phyloP scores from a whole-genome alignment of 2,329 filamentous ascomycete genomes.

The Xylaria arbuscula region DNA sequence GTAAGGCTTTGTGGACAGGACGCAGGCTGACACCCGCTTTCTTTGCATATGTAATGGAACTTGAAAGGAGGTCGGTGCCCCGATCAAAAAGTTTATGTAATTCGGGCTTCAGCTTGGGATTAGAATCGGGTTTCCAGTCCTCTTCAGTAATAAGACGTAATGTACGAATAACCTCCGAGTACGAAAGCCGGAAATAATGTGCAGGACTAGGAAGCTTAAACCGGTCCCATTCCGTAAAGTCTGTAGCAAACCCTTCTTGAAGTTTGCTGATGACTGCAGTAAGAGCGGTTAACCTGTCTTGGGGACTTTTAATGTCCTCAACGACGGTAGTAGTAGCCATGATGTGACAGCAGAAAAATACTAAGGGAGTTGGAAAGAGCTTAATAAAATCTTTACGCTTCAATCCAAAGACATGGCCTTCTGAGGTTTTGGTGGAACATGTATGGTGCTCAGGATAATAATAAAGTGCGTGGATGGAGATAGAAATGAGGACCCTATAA shows the following conservation, averaged over 20 bases:
- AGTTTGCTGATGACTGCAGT: background rate
- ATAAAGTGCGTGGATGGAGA: too few species aligned
- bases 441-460: too few species aligned
- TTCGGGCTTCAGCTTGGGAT: background rate
- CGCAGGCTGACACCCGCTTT: background rate
- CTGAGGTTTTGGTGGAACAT: too few species aligned
- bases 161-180: too few species aligned
- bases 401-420: too few species aligned
- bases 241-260: background rate
- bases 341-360: too few species aligned
- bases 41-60: background rate
- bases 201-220: background rate
- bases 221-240: background rate
- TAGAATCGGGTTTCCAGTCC: background rate
- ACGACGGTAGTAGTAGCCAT: too few species aligned
- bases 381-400: too few species aligned
- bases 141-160: too few species aligned
- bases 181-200: background rate
- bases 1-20: background rate
- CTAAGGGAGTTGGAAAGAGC: too few species aligned
- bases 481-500: too few species aligned
- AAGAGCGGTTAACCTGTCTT: background rate
- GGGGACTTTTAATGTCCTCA: background rate
- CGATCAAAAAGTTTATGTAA: conserved; percentile 2
- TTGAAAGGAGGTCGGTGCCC: background rate